Base-by-base conservation (phyloP, 2,329 filamentous ascomycete genomes). In the Coniochaeta sp. region DNA sequence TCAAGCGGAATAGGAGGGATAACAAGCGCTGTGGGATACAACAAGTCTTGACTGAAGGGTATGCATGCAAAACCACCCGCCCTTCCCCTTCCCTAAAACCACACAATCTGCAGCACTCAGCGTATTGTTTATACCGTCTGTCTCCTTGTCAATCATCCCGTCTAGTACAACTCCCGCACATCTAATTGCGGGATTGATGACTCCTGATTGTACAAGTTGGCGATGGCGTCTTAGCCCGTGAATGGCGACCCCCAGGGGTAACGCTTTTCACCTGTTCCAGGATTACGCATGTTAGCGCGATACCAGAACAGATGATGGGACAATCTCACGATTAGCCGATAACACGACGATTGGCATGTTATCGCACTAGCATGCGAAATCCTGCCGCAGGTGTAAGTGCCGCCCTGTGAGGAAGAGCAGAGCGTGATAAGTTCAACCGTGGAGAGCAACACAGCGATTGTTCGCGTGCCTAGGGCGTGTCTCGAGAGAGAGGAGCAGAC, bases 11-110 rank as follows among this genome's bases (percentile, higher is more conserved):
- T 18, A 51, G 38, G 20, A 42, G 38, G 49, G 27, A 52, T 47
- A 30, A 57, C 49, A 49, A 51, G 50, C 42, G 38, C 22, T 24
- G 24, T 35, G 50, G 28, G 42, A 28, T 20, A 6, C 38, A n/a
- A n/a, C n/a, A 55, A 28, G 20, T 35, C 52, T 48, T 52, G 28
- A 54, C 31, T 53, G 7, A 58, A 59, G 59, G 59, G 59, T 61
- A 61, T 61, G 60, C 55, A 58, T 58, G 12, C 50, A 57, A 54
- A 42, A 24, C 38, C 18, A 12, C 45, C 52, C 56, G 55, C 42
- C 55, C 49, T 18, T 31, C 54, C 57, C 56, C n/a, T n/a, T n/a
- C n/a, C n/a, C 52, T 52, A 51, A 46, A 51, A 42, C 20, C 38
- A 26, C n/a, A n/a, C 38, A 14, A 48, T 30, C 31, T 20, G 50